Base-by-base conservation (phyloP, 352 stramenopile species). In the Aphanomyces astaci region DNA sequence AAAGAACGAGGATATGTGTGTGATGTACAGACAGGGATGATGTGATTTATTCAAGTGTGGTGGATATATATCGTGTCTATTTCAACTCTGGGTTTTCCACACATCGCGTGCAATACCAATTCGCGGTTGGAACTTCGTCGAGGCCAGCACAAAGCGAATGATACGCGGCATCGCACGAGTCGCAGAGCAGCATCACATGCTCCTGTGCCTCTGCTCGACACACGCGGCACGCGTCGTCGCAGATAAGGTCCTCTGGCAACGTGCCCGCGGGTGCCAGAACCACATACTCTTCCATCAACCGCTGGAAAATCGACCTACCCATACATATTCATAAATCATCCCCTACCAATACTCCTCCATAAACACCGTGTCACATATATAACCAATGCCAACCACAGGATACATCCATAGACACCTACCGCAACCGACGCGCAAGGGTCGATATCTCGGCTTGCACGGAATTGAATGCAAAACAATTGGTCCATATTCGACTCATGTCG, bases 381-480 rank as follows among this genome's bases (percentile, higher is more conserved):
- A n/a, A n/a, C n/a, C n/a, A n/a, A n/a, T n/a, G n/a, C n/a, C 28
- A 54, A 2, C 15, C 40, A 63, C 28, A 27, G 49, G 9, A 36
- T 5, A 39, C 33, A 48, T 22, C 53, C 25, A 49, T 25, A 40
- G 5, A 88, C 81, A 71, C 81, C 90, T 84, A 94, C 73, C 83
- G 78, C 1, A 93, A 73, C 15, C 84, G 83, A 53, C 87, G 88
- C 7, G 86, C 84, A 57, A 74, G 85, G 64, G 84, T 86, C 71
- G 84, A 91, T 59, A 94, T 92, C 56, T 92, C 84, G 4, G 84
- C 78, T 48, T 92, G 78, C 25, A 89, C 49, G 31, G 80, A 80
- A 46, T 95, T 95, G 69, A 91, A 95, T 22, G 76, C 78, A 63
- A 94, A 93, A 66, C 87, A 94, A 64, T 95, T 95, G 31, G 79